These are phyloP conservation scores for Gilbertella persicaria DNA, from an alignment of 371 early-diverging fungal species.

Conservation along the genomic window DNA sequence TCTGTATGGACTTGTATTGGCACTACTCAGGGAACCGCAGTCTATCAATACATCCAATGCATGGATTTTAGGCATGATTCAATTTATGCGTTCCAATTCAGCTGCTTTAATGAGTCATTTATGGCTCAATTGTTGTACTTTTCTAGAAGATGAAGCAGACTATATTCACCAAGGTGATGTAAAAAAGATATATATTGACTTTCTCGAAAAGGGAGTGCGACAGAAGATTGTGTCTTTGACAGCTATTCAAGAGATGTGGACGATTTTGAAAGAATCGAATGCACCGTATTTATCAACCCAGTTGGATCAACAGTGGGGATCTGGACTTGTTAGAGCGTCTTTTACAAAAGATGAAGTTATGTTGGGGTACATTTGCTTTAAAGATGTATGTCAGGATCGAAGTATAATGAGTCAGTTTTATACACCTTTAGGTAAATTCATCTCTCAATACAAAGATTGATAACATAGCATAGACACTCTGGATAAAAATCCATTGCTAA, in stretches of 20 bases:
- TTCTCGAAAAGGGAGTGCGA: not conserved
- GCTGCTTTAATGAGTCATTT: constrained; percentile 26
- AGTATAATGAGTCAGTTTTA: too few species aligned
- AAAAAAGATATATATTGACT: not conserved
- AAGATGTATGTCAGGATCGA: too few species aligned
- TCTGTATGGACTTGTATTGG: constrained; percentile 39
- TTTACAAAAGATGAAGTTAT: constrained; percentile 34
- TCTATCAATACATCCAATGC: not conserved
- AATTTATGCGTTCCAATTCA: constrained; percentile 27
- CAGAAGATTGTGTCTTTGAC: not conserved
- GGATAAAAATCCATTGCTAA: constrained; percentile 25
- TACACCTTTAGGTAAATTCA: constrained; percentile 2
- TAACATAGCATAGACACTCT: too few species aligned
- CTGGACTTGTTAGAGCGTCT: constrained; percentile 22
- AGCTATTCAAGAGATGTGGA: constrained; percentile 4
- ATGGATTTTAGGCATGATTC: constrained; percentile 22
- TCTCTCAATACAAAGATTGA: too few species aligned
- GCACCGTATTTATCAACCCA: not conserved
- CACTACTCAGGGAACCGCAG: constrained; percentile 16
- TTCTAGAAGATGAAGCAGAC: constrained; percentile 13
- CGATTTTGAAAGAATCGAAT: constrained; percentile 13
- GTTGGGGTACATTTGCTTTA: constrained; percentile 23
- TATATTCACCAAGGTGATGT: not conserved
- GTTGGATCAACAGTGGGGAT: constrained; percentile 33
- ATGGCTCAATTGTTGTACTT: constrained; percentile 28